phyloP scores from a whole-genome alignment of 768 basidiomycete species.

The Pisolithus orientalis region DNA sequence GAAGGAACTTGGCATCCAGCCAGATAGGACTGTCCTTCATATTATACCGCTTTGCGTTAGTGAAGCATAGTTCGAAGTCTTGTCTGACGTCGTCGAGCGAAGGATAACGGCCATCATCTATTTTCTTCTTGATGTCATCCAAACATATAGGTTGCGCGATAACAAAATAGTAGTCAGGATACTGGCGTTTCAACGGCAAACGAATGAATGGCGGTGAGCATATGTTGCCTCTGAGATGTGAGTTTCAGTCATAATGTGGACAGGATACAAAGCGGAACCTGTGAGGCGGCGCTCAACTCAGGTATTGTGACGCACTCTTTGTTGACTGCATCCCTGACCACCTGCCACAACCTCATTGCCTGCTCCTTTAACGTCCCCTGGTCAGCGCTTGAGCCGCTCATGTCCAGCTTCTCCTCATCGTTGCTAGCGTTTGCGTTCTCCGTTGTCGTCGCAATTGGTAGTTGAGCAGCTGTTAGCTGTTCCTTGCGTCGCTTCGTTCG shows the following conservation, averaged over 20 bases:
- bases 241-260: constrained; percentile 23
- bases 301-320: constrained; percentile 73
- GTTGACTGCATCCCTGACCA: constrained; percentile 75
- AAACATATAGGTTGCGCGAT: constrained; percentile 82
- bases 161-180: constrained; percentile 81
- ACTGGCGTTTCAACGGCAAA: constrained; percentile 63
- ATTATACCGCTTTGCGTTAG: constrained; percentile 80
- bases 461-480: constrained; percentile 35
- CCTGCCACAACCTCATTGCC: constrained; percentile 69
- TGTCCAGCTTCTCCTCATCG: constrained; percentile 15
- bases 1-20: constrained; percentile 73
- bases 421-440: constrained; percentile 26
- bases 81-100: constrained; percentile 61
- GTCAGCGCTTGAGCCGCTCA: constrained; percentile 21
- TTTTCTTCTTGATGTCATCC: constrained; percentile 80
- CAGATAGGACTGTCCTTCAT: constrained; percentile 73
- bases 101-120: constrained; percentile 54
- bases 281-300: constrained; percentile 30
- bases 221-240: constrained; percentile 49
- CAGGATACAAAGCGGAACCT: constrained; percentile 38
- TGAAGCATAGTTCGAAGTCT: constrained; percentile 74
- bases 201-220: constrained; percentile 63
- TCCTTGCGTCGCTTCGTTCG: constrained; percentile 49
- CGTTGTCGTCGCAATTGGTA: constrained; percentile 7
- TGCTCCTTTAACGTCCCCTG: constrained; percentile 47